Base-by-base conservation (phyloP, 163 green algal species). In the Prototheca cutis region DNA sequence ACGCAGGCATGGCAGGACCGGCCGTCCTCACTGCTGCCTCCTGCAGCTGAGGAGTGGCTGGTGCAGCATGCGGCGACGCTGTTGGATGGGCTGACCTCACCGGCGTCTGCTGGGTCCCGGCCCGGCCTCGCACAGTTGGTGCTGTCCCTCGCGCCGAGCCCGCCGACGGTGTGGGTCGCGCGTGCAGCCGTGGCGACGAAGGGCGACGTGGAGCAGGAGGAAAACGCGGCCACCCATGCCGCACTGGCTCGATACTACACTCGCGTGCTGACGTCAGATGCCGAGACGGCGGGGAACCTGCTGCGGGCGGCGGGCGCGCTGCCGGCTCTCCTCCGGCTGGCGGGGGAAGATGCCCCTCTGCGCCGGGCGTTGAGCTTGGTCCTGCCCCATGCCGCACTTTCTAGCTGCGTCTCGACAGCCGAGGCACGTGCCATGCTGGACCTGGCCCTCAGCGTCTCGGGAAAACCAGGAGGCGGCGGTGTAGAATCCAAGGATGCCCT, bases 311-410 rank as follows among this genome's bases (percentile, higher is more conserved):
- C 76, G 0, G 79, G 79, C 1, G 76, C 68, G 1, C 57, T 78
- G 19, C 71, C 81, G 3, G 53, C 58, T 31, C 68, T 88, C 55
- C 68, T 88, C 55, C 49, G 63, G 4, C 71, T 83, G 25, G 62
- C 71, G 15, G 69, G 32, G 2, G 3, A 0, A 27, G 48, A 4
- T 56, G 55, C 39, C 42, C 48, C 25, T 59, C 72, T 25, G 68
- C 52, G 23, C 10, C 63, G 62, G 3, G 36, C 34, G 32, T 59
- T 86, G 29, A 33, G 48, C 2, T 59, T 45, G 23, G 56, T 59
- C 2, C 25, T 86, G 40, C 17, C 13, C 13, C 42, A 17, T 23
- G 42, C 10, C n/a, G 4, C 48, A n/a, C 19, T 40, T 58, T 42
- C n/a, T 36, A 4, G 21, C 42, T 1, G 33, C 54, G 0, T 25